phyloP scores from a whole-genome alignment of 495 filamentous ascomycete genomes.

The Xylaria scruposa region DNA sequence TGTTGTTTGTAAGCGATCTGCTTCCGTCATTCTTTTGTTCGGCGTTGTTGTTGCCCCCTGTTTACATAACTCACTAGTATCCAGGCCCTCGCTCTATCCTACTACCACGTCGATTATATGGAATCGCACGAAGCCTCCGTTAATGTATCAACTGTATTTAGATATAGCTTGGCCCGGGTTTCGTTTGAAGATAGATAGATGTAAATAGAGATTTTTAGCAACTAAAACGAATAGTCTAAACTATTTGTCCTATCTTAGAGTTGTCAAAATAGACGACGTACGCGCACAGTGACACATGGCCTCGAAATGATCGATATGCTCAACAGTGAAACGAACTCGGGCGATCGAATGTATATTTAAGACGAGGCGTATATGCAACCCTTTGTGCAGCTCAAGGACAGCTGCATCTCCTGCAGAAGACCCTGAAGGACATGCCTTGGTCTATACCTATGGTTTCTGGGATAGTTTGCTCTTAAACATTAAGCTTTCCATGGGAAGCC shows the following conservation, averaged over 20 bases:
- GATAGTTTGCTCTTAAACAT: background rate
- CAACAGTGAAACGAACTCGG: slow-evolving; percentile 9
- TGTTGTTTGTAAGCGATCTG: slow-evolving; percentile 13
- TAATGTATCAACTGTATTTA: background rate
- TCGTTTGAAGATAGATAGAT: background rate
- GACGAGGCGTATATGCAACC: slow-evolving; percentile 4
- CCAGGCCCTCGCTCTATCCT: background rate
- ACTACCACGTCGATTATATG: background rate
- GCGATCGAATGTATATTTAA: background rate
- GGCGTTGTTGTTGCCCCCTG: background rate
- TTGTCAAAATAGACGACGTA: background rate
- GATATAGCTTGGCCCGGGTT: background rate
- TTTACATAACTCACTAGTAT: slow-evolving; percentile 13
- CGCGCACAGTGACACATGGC: background rate
- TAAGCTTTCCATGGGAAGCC: background rate
- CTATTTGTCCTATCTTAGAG: background rate
- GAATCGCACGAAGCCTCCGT: background rate
- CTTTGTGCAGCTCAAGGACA: background rate
- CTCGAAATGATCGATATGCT: background rate
- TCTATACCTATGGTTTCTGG: background rate
- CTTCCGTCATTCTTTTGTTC: background rate
- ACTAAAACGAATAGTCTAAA: background rate
- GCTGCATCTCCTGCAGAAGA: slow-evolving; percentile 9
- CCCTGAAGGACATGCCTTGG: slow-evolving; percentile 7
- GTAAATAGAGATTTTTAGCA: background rate